Conservation (phyloP, 441 rosid genomes). For the Syzygium malaccense region DNA sequence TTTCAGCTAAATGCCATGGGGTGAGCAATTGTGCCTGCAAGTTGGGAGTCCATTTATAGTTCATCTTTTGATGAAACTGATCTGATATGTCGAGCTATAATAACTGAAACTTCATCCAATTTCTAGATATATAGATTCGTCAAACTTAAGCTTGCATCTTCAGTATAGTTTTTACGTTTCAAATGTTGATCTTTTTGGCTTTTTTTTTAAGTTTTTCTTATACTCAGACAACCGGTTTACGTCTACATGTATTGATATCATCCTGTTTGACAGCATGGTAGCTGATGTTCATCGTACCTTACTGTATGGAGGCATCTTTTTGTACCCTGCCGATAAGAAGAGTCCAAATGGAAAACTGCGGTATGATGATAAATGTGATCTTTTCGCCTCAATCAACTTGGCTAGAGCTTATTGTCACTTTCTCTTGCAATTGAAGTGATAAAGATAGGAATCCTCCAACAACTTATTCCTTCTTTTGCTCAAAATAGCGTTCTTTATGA, state of each 20-base stretch:
- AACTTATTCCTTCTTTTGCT: background rate
- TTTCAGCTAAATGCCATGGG: background rate
- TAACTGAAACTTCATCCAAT: background rate
- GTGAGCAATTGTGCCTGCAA: background rate
- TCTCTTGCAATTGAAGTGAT: background rate
- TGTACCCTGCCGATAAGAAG: constrained; percentile 97
- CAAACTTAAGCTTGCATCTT: background rate
- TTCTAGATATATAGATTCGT: background rate
- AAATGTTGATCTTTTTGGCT: background rate
- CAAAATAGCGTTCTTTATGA: constrained; percentile 75
- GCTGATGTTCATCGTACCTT: constrained; percentile 96
- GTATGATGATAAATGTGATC: constrained; percentile 41
- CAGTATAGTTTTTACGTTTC: background rate
- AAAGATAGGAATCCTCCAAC: background rate
- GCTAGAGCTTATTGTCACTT: background rate
- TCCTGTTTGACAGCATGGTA: constrained; percentile 60
- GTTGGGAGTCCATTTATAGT: background rate
- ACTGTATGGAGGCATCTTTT: constrained; percentile 89
- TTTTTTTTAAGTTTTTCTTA: background rate
- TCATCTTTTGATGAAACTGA: background rate
- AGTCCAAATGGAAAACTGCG: constrained; percentile 92
- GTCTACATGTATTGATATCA: background rate
- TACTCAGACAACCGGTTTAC: background rate
- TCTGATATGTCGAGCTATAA: background rate
- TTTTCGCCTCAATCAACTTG: constrained; percentile 3